These are phyloP conservation scores for Sabuloglossum arenarium DNA, from an alignment of 495 filamentous ascomycete species.

Conservation along the genomic window DNA sequence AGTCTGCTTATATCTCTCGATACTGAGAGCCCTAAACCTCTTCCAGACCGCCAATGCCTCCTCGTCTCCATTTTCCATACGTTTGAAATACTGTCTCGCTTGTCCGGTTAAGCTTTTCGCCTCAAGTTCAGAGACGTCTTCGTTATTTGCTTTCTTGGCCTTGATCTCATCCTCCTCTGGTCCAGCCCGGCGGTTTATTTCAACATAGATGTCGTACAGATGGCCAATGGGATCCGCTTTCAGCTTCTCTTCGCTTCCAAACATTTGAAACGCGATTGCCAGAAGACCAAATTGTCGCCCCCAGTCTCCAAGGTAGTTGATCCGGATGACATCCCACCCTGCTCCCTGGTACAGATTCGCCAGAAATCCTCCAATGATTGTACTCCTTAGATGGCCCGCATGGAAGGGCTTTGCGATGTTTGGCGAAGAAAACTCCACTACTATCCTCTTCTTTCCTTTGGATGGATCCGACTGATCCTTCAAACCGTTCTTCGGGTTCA, in stretches of 20 bases:
- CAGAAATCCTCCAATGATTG: constrained; percentile 55
- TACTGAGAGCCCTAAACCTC: constrained; percentile 77
- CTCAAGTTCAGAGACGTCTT: constrained; percentile 22
- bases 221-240: constrained; percentile 43
- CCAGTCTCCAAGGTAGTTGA: constrained; percentile 67
- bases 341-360: constrained; percentile 46
- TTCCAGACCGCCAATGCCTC: constrained; percentile 65
- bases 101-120: constrained; percentile 40
- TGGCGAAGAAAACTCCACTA: constrained; percentile 52
- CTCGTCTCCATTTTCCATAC: constrained; percentile 66
- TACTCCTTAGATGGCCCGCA: constrained; percentile 50
- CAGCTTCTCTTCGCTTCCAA: constrained; percentile 40
- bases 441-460: constrained; percentile 20
- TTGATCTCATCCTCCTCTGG: constrained; percentile 13
- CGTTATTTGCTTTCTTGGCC: constrained; percentile 17
- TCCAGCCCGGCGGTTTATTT: constrained; percentile 29
- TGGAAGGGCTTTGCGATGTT: constrained; percentile 65
- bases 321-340: constrained; percentile 48
- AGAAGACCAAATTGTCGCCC: constrained; percentile 56
- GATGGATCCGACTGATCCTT: constrained; percentile 13
- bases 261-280: constrained; percentile 42
- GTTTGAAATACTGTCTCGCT: constrained; percentile 67
- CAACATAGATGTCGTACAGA: constrained; percentile 47
- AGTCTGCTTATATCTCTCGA: constrained; percentile 61
- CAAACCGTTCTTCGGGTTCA: constrained; percentile 16